Percentiles rank a stretch among this genome's conserved stretches.
Evolutionary conservation across 176 grass and related monocot genomes (phyloP).

Genomic region (Aegilops bicornis): DNA sequence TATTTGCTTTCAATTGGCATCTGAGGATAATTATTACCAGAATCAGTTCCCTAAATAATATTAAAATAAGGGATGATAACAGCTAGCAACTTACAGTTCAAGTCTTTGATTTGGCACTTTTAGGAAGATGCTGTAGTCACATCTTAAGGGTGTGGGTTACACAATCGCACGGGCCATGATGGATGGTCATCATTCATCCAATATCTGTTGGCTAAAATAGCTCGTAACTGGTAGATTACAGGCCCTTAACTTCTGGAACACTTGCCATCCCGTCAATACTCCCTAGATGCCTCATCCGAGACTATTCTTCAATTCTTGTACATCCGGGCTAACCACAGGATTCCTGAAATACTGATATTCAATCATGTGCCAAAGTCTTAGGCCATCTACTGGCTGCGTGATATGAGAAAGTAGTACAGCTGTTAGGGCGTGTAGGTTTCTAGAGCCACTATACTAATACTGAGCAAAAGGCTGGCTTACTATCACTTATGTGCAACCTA

Average conservation of each 20-base stretch:
- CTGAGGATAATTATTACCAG: background rate
- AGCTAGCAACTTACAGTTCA: constrained; percentile 41
- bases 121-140: background rate
- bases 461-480: constrained; percentile 25
- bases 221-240: background rate
- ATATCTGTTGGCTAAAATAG: background rate
- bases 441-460: constrained; percentile 19
- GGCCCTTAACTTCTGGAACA: background rate
- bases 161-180: background rate
- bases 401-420: constrained; percentile 17
- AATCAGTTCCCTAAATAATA: background rate
- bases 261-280: background rate
- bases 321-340: constrained; percentile 3
- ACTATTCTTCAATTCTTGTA: constrained; percentile 17
- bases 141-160: constrained; percentile 12
- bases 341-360: constrained; percentile 17
- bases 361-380: constrained; percentile 16
- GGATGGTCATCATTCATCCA: background rate
- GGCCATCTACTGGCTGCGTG: background rate
- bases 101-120: constrained; percentile 42
- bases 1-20: background rate
- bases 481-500: constrained; percentile 43
- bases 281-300: constrained; percentile 26
- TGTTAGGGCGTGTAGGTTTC: background rate
- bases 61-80: constrained; percentile 10